Percentiles rank a stretch among this genome's conserved stretches.
Evolutionary conservation across 257 asterid genomes (phyloP).

Genomic region (Mitragyna speciosa): DNA sequence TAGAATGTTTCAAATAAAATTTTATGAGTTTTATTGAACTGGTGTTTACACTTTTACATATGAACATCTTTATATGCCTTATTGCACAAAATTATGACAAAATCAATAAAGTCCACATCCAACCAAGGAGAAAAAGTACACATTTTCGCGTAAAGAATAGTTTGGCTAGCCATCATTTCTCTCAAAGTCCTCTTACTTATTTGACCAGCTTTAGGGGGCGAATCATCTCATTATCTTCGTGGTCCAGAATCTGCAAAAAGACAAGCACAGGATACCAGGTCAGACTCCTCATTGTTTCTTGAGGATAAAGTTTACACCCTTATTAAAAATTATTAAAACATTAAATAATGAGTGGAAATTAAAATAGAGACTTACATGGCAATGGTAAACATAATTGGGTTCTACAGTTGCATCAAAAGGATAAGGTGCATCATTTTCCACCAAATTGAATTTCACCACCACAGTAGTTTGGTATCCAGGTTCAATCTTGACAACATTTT

Average conservation of each 20-base stretch:
- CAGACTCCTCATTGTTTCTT: not conserved
- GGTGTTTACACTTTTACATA: too few species aligned
- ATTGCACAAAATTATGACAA: too few species aligned
- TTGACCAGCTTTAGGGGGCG: not conserved
- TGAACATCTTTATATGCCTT: too few species aligned
- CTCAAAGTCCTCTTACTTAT: not conserved
- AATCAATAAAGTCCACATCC: too few species aligned
- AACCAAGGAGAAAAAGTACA: too few species aligned
- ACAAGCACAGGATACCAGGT: too few species aligned
- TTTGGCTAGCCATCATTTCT: too few species aligned
- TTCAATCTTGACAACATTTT: constrained; percentile 13
- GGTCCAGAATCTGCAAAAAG: constrained; percentile 10
- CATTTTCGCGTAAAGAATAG: too few species aligned
- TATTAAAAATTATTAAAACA: not conserved
- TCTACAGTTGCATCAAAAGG: constrained; percentile 19
- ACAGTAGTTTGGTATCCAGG: constrained; percentile 13
- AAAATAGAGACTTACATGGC: constrained; percentile 11
- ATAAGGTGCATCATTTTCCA: constrained; percentile 13
- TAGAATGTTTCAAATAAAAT: too few species aligned
- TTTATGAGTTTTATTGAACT: too few species aligned
- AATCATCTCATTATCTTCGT: constrained; percentile 6
- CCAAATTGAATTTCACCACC: constrained; percentile 18
- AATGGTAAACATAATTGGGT: constrained; percentile 18
- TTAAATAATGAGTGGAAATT: too few species aligned
- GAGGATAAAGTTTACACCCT: not conserved